Conservation (phyloP, 352 stramenopile genomes). For the Phytophthora pini region DNA sequence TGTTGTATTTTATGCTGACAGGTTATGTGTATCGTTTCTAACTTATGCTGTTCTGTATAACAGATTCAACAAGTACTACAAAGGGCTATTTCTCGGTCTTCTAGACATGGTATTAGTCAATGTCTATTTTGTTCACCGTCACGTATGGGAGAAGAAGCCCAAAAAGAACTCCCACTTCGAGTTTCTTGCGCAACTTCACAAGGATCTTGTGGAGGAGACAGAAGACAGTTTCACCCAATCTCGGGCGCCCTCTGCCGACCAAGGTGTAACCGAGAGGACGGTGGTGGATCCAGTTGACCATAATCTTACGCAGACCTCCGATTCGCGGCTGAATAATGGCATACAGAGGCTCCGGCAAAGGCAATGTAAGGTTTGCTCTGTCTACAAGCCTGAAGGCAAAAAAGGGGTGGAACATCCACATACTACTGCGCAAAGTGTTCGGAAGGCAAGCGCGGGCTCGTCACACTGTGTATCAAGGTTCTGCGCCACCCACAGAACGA, state of each 20-base stretch:
- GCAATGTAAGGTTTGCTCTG: slow-evolving; percentile 12
- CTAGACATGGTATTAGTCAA: slow-evolving; percentile 35
- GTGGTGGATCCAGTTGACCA: no score
- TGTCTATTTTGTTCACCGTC: slow-evolving; percentile 8
- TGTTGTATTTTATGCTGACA: no score
- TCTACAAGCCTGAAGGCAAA: slow-evolving; percentile 23
- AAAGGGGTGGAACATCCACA: slow-evolving; percentile 5
- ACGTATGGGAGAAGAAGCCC: no score
- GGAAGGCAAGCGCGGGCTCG: not conserved
- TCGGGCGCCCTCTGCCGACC: no score
- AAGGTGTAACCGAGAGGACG: no score
- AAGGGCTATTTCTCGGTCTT: slow-evolving; percentile 15
- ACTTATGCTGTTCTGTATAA: no score
- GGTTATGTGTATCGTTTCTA: no score
- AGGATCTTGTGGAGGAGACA: no score
- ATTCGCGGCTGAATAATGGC: not conserved
- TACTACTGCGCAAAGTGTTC: slow-evolving; percentile 17
- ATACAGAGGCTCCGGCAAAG: not conserved
- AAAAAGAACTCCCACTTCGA: no score
- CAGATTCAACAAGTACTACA: slow-evolving; percentile 24
- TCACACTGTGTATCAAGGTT: slow-evolving; percentile 16
- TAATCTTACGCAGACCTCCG: not conserved
- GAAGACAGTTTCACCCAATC: no score
- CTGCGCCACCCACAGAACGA: slow-evolving; percentile 1
- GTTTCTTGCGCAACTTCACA: no score